Base-by-base conservation (phyloP, 495 filamentous ascomycete genomes). In the Trichoderma reesei region DNA sequence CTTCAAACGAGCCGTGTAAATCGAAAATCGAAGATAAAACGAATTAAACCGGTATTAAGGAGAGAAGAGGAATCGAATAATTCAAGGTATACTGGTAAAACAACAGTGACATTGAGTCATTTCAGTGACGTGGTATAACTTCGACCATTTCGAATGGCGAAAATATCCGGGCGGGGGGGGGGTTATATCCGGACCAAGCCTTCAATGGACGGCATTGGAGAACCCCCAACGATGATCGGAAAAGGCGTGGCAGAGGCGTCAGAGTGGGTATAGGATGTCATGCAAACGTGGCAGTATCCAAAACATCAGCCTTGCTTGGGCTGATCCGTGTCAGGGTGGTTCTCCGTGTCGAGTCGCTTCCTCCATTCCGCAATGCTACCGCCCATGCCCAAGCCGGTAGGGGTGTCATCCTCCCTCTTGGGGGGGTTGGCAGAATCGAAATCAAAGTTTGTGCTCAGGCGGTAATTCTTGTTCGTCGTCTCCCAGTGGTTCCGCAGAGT, bases 401-500 rank as follows among this genome's bases (percentile, higher is more conserved):
- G 75, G 5, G 79, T 80, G 20, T 82, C 76, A 31, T 76, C 76
- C 54, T 81, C 82, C 67, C 79, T 83, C 61, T 81, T 85, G 13
- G 65, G 51, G 18, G 67, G 44, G 63, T 60, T 31, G 5, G 61
- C 80, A 76, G 33, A 83, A 66, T 96, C 92, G 66, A 94, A 88
- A 70, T 96, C 93, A 69, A 96, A 93, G 14, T 84, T 79, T 68
- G 86, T 92, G 72, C 89, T 93, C 54, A 96, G 78, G 16, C 93
- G 87, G 72, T 97, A 96, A 67, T 88, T 93, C 74, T 92, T 92
- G 75, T 92, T 96, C 46, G 91, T 96, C 56, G 88, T 88, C 74
- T 98, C 92, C 93, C 95, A 98, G 65, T 96, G 94, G 39, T 78
- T 87, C 39, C 93, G 86, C 44, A 98, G 81, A 18, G 88, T 83